These are phyloP conservation scores for Naematelia aurantialba DNA, from an alignment of 768 basidiomycete species.

Conservation along the genomic window DNA sequence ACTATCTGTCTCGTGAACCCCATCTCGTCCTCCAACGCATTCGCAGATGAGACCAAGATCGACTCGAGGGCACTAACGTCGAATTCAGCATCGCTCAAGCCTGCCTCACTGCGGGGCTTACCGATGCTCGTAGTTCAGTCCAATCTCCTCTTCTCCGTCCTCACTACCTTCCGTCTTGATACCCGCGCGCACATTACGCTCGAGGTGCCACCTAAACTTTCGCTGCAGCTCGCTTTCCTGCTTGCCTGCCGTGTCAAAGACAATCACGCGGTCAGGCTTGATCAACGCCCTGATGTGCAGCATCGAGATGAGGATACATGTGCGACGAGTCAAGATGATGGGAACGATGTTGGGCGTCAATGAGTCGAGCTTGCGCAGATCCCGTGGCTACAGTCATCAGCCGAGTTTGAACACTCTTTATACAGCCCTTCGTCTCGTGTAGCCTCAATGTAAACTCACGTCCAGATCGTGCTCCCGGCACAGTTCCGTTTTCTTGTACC, in stretches of 20 bases:
- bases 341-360: slow-evolving; percentile 90
- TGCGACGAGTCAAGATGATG: slow-evolving; percentile 81
- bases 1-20: slow-evolving; percentile 84
- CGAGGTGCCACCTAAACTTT: slow-evolving; percentile 42
- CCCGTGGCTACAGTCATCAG: slow-evolving; percentile 65
- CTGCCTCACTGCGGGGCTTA: slow-evolving; percentile 13
- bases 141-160: slow-evolving; percentile 29
- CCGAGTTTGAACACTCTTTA: no score
- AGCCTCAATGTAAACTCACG: slow-evolving; percentile 66
- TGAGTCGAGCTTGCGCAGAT: slow-evolving; percentile 94
- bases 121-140: slow-evolving; percentile 47
- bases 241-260: slow-evolving; percentile 89
- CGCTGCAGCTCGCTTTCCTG: slow-evolving; percentile 36
- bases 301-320: slow-evolving; percentile 88
- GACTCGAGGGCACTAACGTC: slow-evolving; percentile 80
- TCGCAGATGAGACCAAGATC: slow-evolving; percentile 81
- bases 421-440: no score
- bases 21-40: slow-evolving; percentile 94
- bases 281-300: slow-evolving; percentile 92
- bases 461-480: slow-evolving; percentile 82
- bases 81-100: slow-evolving; percentile 3
- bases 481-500: slow-evolving; percentile 82
- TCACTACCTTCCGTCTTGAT: slow-evolving; percentile 15
- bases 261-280: slow-evolving; percentile 82
- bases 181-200: slow-evolving; percentile 39